Evolutionary conservation across 352 stramenopile genomes (phyloP), one percentile per base, ranked within the genome.

Genomic region (Phytophthora syringae): DNA sequence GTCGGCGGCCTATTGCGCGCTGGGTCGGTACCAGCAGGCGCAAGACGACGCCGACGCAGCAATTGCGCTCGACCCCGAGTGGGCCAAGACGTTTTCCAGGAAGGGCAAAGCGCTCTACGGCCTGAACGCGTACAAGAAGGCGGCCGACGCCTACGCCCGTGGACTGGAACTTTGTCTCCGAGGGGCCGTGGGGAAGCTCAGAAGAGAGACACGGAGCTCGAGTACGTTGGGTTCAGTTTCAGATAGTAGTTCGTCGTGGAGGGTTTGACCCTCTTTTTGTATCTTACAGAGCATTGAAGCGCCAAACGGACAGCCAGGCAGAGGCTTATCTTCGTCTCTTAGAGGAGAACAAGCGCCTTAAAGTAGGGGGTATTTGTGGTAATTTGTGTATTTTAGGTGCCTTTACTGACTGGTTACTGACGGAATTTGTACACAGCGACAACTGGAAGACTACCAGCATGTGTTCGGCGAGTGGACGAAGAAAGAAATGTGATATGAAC

Each of bases 381-480:
- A n/a, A n/a, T n/a, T n/a, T n/a, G 56, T 40, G 48, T 22, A 27
- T 34, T 49, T 22, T 32, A 2, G 21, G 37, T 36, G 1, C 25
- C 6, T 16, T 51, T n/a, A 34, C 12, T 54, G 15, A 7, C 57
- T n/a, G 45, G 15, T 4, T 34, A n/a, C n/a, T 11, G 12, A 5
- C 5, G 53, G n/a, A 11, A 1, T 42, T 45, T 13, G 18, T 34
- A 28, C 56, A 32, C 9, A 92, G 82, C 64, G 79, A 16, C 84
- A 92, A 76, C 22, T 92, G 0, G 84, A 92, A 27, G 86, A 94
- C 54, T 94, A 93, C 44, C 77, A 91, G 64, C 73, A 86, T 57
- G 79, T 94, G 75, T 93, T 94, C 62, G 86, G 84, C 13, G 86
- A 94, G 55, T 94, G 84, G 83, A 84, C 76, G 4, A 94, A 94